Evolutionary conservation across 768 basidiomycete species (phyloP).

Genomic region (Dacryopinax spathularia): DNA sequence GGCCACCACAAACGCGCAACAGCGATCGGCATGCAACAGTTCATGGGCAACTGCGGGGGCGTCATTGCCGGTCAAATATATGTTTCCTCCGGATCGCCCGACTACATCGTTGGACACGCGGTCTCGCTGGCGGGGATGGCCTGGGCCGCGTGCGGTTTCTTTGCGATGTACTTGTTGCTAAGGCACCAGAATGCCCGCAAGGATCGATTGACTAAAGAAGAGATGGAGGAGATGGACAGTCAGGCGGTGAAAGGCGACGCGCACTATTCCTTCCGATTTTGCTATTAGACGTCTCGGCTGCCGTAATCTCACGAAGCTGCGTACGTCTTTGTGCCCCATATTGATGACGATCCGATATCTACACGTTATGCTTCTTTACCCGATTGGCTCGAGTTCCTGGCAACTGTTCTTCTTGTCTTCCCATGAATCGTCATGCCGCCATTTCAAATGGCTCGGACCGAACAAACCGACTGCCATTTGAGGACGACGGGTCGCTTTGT

Average conservation of each 20-base stretch:
- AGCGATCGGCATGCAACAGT: constrained; percentile 9
- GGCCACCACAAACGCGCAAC: constrained; percentile 10
- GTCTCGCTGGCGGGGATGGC: constrained; percentile 6
- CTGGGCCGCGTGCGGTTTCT: not conserved
- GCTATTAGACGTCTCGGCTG: too few relatives aligned
- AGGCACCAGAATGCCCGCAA: constrained; percentile 8
- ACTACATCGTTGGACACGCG: constrained; percentile 10
- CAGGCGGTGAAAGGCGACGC: constrained; percentile 7
- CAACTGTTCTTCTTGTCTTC: too few relatives aligned
- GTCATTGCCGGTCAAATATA: constrained; percentile 10
- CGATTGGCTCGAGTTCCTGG: too few relatives aligned
- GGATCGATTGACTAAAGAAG: constrained; percentile 8
- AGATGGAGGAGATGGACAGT: constrained; percentile 7
- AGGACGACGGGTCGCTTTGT: too few relatives aligned
- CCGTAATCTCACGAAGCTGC: too few relatives aligned
- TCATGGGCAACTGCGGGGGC: not conserved
- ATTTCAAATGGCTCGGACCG: too few relatives aligned
- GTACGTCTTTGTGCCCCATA: too few relatives aligned
- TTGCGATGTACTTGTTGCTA: not conserved
- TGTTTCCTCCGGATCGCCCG: not conserved
- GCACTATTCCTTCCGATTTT: constrained; percentile 1
- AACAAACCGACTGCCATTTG: too few relatives aligned
- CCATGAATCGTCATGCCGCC: too few relatives aligned
- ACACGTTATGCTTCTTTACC: too few relatives aligned
- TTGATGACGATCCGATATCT: too few relatives aligned